phyloP scores from a whole-genome alignment of 2,329 filamentous ascomycete species.

The Neoscytalidium dimidiatum region DNA sequence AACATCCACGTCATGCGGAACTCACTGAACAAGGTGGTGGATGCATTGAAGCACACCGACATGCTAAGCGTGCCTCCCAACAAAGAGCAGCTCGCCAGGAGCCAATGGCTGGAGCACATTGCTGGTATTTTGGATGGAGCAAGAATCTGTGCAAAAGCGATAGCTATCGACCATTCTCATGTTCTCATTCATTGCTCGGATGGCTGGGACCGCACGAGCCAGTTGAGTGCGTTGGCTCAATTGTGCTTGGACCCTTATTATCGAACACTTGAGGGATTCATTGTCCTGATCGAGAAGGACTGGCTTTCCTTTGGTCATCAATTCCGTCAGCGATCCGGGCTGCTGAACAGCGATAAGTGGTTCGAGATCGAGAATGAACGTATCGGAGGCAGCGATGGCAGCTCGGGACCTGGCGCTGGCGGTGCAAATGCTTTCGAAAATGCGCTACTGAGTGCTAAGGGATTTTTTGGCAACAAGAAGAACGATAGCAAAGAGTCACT shows the following conservation, averaged over 20 bases:
- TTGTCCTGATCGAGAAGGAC: conserved; percentile 93
- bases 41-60: conserved; percentile 90
- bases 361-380: conserved; percentile 83
- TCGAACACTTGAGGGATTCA: conserved; percentile 90
- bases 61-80: conserved; percentile 80
- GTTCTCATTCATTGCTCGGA: conserved; percentile 97
- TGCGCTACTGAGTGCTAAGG: conserved; percentile 79
- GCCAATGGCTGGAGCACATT: conserved; percentile 91
- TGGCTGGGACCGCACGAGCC: conserved; percentile 96
- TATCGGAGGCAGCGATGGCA: conserved; percentile 54
- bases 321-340: conserved; percentile 90
- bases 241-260: conserved; percentile 95
- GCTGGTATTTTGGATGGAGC: conserved; percentile 80
- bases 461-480: conserved; percentile 78
- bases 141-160: conserved; percentile 78
- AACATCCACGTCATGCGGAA: conserved; percentile 98
- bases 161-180: conserved; percentile 91
- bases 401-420: conserved; percentile 52
- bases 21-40: conserved; percentile 83
- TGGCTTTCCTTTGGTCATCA: conserved; percentile 98
- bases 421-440: conserved; percentile 79
- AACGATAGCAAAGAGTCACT: conserved; percentile 66
- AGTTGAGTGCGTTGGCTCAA: conserved; percentile 88
- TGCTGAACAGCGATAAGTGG: conserved; percentile 89
- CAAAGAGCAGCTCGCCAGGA: conserved; percentile 76